phyloP scores from a whole-genome alignment of 768 basidiomycete genomes.

The Suillus occidentalis region DNA sequence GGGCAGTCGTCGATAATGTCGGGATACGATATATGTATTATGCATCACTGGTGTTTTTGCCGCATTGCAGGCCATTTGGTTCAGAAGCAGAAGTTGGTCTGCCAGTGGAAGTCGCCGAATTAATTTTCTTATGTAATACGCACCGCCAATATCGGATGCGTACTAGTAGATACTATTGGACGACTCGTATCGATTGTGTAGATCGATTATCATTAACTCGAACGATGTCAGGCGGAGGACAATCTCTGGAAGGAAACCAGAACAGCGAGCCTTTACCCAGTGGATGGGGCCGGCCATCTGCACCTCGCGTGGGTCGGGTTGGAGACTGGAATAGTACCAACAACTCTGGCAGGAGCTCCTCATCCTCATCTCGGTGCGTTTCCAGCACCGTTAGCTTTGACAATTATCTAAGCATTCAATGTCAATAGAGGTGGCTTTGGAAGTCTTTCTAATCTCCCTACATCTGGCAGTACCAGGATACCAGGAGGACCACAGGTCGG shows the following conservation, averaged over 20 bases:
- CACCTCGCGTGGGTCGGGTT: constrained; percentile 51
- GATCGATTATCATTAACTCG: not conserved
- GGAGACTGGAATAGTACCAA: constrained; percentile 46
- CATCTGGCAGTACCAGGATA: constrained; percentile 18
- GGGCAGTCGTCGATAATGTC: too few relatives aligned
- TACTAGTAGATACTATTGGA: not conserved
- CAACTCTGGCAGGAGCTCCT: constrained; percentile 24
- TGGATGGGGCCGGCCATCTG: constrained; percentile 42
- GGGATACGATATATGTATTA: too few relatives aligned
- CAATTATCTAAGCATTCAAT: not conserved
- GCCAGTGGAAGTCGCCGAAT: not conserved
- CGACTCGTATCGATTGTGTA: not conserved
- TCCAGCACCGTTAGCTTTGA: not conserved
- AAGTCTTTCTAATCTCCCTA: constrained; percentile 35
- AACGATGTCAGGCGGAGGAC: constrained; percentile 45
- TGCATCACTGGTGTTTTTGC: not conserved
- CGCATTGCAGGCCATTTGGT: too few relatives aligned
- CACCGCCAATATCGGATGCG: not conserved
- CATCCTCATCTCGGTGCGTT: constrained; percentile 17
- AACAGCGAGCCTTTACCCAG: constrained; percentile 47
- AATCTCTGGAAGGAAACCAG: constrained; percentile 48
- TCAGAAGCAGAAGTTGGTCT: too few relatives aligned
- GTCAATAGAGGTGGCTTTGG: constrained; percentile 27
- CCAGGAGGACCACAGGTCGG: constrained; percentile 32
- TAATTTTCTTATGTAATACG: constrained; percentile 1